phyloP scores from a whole-genome alignment of 176 grass and related monocot genomes.

The Stipa capillata region DNA sequence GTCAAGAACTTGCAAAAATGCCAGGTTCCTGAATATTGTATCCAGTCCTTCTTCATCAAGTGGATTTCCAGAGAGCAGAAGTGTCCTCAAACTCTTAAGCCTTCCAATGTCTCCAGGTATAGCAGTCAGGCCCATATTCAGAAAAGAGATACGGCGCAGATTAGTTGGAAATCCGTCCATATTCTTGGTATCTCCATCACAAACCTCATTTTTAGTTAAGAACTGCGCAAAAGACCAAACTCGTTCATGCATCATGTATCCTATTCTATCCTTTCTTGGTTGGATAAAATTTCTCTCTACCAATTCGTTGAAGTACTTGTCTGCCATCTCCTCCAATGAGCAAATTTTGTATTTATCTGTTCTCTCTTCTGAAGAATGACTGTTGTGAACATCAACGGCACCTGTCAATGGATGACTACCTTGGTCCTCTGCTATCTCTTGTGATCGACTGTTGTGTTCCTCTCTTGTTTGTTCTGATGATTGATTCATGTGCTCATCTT shows the following conservation, averaged over 20 bases:
- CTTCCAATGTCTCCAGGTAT: slow-evolving; percentile 8
- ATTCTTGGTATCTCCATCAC: background rate
- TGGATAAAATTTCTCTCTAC: background rate
- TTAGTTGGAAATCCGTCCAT: background rate
- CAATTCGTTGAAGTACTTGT: slow-evolving; percentile 23
- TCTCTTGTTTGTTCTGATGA: background rate
- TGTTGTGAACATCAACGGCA: background rate
- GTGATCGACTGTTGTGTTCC: background rate
- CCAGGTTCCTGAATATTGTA: background rate
- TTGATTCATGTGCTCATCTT: background rate
- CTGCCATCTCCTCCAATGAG: slow-evolving; percentile 1
- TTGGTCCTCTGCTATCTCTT: background rate
- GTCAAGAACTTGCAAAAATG: slow-evolving; percentile 16
- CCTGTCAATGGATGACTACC: background rate
- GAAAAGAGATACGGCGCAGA: background rate
- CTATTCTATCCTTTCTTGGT: background rate
- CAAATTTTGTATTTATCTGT: background rate
- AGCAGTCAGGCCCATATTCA: background rate
- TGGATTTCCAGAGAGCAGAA: slow-evolving; percentile 26
- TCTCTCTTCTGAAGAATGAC: background rate
- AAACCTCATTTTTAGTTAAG: background rate
- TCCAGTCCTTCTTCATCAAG: background rate
- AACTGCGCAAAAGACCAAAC: slow-evolving; percentile 12
- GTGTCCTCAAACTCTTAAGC: slow-evolving; percentile 2
- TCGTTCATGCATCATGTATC: slow-evolving; percentile 19